Percentiles rank a stretch among this genome's conserved stretches.
These are phyloP conservation scores for Monosporozyma siamensis DNA, from an alignment of 805 yeast species.

Conservation along the genomic window DNA sequence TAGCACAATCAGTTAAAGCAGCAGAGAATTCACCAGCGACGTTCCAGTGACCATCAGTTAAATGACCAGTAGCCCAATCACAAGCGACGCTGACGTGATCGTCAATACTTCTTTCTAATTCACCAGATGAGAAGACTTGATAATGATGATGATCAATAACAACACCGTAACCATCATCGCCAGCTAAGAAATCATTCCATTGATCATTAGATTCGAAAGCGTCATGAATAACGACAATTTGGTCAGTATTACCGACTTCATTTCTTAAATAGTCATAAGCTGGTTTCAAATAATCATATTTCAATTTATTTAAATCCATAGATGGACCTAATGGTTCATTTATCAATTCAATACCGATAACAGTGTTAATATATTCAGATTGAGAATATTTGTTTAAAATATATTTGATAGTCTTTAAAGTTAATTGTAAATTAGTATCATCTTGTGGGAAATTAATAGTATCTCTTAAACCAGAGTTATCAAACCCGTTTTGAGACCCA, in stretches of 20 bases:
- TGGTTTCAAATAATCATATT: slow-evolving; percentile 43
- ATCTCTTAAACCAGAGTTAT: slow-evolving; percentile 83
- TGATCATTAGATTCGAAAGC: slow-evolving; percentile 56
- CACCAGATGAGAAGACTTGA: slow-evolving; percentile 66
- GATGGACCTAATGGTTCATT: slow-evolving; percentile 84
- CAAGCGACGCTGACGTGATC: slow-evolving; percentile 52
- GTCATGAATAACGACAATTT: slow-evolving; percentile 68
- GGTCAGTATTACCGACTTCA: slow-evolving; percentile 34
- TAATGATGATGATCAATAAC: slow-evolving; percentile 85
- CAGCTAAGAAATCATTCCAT: slow-evolving; percentile 52
- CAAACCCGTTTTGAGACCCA: slow-evolving; percentile 94
- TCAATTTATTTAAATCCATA: slow-evolving; percentile 48
- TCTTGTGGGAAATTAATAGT: slow-evolving; percentile 41
- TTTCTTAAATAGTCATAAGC: slow-evolving; percentile 61
- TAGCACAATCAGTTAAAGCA: slow-evolving; percentile 86
- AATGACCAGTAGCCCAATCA: slow-evolving; percentile 37
- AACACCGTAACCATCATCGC: slow-evolving; percentile 48
- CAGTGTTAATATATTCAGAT: slow-evolving; percentile 53
- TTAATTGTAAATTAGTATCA: slow-evolving; percentile 38
- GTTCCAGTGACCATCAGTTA: slow-evolving; percentile 57
- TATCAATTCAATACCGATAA: slow-evolving; percentile 73
- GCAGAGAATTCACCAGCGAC: slow-evolving; percentile 86
- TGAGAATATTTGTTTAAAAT: slow-evolving; percentile 58
- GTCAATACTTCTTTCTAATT: slow-evolving; percentile 49
- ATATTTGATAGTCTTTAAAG: slow-evolving; percentile 44